A percentile compares a stretch with the other conserved stretches of the same genome.
Evolutionary conservation across 345 rosid species (phyloP).

Genomic region (Brassica cretica): DNA sequence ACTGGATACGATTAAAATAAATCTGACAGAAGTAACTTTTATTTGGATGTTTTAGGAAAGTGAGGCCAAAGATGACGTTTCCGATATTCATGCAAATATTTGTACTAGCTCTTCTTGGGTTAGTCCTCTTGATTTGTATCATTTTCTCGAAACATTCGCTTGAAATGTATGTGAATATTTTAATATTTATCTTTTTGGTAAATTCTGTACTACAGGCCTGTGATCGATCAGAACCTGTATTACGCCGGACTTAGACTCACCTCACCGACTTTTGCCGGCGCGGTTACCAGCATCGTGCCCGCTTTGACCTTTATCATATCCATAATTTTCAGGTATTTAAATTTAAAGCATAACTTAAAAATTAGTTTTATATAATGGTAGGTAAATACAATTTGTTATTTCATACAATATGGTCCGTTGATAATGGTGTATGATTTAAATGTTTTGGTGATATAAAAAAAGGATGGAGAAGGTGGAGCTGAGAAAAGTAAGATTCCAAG

Average conservation of each 20-base stretch:
- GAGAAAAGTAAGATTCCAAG: slow-evolving; percentile 76
- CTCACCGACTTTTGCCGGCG: slow-evolving; percentile 88
- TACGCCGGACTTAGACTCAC: slow-evolving; percentile 84
- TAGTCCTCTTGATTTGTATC: slow-evolving; percentile 20
- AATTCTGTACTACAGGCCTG: slow-evolving; percentile 53
- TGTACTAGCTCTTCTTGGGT: slow-evolving; percentile 87
- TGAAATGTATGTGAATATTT: background rate
- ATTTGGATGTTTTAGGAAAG: slow-evolving; percentile 52
- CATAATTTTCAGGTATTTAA: slow-evolving; percentile 46
- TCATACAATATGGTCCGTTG: slow-evolving; percentile 14
- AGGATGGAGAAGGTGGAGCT: slow-evolving; percentile 88
- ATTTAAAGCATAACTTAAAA: background rate
- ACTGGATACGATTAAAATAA: background rate
- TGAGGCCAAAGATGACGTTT: slow-evolving; percentile 73
- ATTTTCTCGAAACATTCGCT: background rate
- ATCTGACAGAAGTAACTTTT: background rate
- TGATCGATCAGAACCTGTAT: slow-evolving; percentile 91
- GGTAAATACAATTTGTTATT: background rate
- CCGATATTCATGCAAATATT: slow-evolving; percentile 77
- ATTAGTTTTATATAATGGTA: background rate
- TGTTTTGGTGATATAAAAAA: slow-evolving; percentile 18
- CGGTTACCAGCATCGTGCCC: slow-evolving; percentile 86
- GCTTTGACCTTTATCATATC: slow-evolving; percentile 94
- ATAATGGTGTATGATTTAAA: slow-evolving; percentile 18
- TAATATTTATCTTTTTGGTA: background rate